Evolutionary conservation across 805 yeast species (phyloP).

Genomic region (Ogataea trehaloabstinens): DNA sequence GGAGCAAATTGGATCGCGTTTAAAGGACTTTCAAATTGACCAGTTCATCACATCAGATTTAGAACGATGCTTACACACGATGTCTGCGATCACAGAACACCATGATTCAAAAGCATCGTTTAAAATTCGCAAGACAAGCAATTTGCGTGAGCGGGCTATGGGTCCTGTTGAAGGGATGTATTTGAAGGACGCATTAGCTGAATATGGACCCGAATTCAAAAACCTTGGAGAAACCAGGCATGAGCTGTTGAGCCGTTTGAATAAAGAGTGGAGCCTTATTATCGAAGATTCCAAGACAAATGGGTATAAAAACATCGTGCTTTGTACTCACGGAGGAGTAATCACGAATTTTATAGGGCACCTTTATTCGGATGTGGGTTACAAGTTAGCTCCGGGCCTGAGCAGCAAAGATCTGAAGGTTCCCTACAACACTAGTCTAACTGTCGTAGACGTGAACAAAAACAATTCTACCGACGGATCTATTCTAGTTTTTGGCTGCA

Average conservation of each 20-base stretch:
- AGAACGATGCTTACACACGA: slow-evolving; percentile 60
- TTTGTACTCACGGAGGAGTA: slow-evolving; percentile 83
- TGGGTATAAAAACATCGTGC: slow-evolving; percentile 46
- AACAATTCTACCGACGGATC: slow-evolving; percentile 35
- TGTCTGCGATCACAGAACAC: slow-evolving; percentile 38
- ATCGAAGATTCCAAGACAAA: slow-evolving; percentile 36
- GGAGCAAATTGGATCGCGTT: slow-evolving; percentile 44
- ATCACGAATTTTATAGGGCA: slow-evolving; percentile 58
- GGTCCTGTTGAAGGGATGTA: slow-evolving; percentile 78
- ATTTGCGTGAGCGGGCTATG: slow-evolving; percentile 72
- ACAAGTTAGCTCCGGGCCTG: slow-evolving; percentile 38
- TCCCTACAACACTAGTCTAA: slow-evolving; percentile 75
- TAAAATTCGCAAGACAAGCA: slow-evolving; percentile 34
- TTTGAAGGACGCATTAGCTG: slow-evolving; percentile 57
- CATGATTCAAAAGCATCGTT: slow-evolving; percentile 18
- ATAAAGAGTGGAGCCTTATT: slow-evolving; percentile 41
- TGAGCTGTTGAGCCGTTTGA: slow-evolving; percentile 48
- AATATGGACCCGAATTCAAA: slow-evolving; percentile 56
- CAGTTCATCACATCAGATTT: slow-evolving; percentile 52
- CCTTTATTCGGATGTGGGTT: slow-evolving; percentile 40
- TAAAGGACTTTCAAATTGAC: slow-evolving; percentile 42
- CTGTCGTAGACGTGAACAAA: slow-evolving; percentile 58
- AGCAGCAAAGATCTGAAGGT: slow-evolving; percentile 44
- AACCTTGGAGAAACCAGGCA: slow-evolving; percentile 62
- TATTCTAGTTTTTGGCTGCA: slow-evolving; percentile 60